Base-by-base conservation (phyloP, 2,329 filamentous ascomycete genomes). In the Nannizziopsis barbatae region DNA sequence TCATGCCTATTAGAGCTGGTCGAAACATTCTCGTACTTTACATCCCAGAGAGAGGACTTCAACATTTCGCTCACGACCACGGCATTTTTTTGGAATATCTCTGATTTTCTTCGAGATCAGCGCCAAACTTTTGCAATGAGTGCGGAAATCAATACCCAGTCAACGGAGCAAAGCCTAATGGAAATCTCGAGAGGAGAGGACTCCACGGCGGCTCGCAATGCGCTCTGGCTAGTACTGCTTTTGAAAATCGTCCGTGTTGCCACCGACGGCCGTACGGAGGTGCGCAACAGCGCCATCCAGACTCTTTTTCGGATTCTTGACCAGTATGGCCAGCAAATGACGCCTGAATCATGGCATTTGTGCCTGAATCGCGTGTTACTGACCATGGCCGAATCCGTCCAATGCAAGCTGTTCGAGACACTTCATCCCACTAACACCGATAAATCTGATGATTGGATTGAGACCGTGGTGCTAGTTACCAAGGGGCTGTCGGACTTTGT, bases 11-110 rank as follows among this genome's bases (percentile, higher is more conserved):
- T 81, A 51, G 78, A 82, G 50, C 75, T 98, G 12, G 81, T 96
- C 52, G 84, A 94, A 67, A 87, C 89, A 9, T 76, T 98, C 17
- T 86, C 87, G 59, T 83, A 84, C 55, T 98, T 96, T 65, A 88
- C 86, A 57, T 83, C 81, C 0, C 92, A 98, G 64, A 76, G 83
- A 54, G 86, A 94, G 56, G 92, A 98, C 60, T 74, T 98, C 33
- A 98, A 98, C 57, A 93, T 96, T 59, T 90, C 90, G 0, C 72
- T 98, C 20, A 96, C 92, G 31, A 92, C 89, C 1, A 86, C 95
- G 7, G 95, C 90, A 0, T 92, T 94, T 61, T 94, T 95, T 64
- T 95, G 89, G 87, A 89, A 90, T 47, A 77, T 95, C 6, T 95
- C 90, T 0, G 89, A 95, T 63, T 92, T 89, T 54, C 72, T 96